Evolutionary conservation across 1,284 basidiomycete genomes (phyloP).

Genomic region (Spongispora temasekensis): DNA sequence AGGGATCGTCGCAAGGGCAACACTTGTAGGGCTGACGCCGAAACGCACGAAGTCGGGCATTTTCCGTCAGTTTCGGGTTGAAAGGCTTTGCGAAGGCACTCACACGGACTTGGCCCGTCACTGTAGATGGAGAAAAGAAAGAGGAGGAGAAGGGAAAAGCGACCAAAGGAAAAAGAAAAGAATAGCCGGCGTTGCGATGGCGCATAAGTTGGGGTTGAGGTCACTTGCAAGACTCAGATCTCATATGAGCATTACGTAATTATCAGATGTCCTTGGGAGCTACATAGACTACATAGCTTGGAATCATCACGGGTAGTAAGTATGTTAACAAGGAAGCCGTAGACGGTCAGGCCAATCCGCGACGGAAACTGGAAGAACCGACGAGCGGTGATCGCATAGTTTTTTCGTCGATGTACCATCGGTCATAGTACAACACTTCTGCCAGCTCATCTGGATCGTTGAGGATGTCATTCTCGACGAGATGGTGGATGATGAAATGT

Average conservation of each 20-base stretch:
- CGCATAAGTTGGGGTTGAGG: no score
- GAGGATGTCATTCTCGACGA: constrained; percentile 27
- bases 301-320: no score
- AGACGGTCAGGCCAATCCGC: constrained; percentile 33
- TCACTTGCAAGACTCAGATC: no score
- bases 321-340: constrained; percentile 34
- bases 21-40: neutral
- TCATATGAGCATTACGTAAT: no score
- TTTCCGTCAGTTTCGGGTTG: constrained; percentile 15
- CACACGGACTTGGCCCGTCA: constrained; percentile 2
- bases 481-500: constrained; percentile 37
- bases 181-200: constrained; percentile 17
- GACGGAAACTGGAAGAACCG: no score
- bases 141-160: neutral
- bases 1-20: constrained; percentile 17
- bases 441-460: constrained; percentile 33
- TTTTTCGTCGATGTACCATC: constrained; percentile 33
- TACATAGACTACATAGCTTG: no score
- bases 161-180: neutral
- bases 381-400: constrained; percentile 18
- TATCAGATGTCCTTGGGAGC: no score
- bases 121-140: no score
- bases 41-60: constrained; percentile 1
- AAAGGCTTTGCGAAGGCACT: constrained; percentile 6
- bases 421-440: constrained; percentile 34